Evolutionary conservation across 495 filamentous ascomycete genomes (phyloP).

Genomic region (Copromyces sp.): DNA sequence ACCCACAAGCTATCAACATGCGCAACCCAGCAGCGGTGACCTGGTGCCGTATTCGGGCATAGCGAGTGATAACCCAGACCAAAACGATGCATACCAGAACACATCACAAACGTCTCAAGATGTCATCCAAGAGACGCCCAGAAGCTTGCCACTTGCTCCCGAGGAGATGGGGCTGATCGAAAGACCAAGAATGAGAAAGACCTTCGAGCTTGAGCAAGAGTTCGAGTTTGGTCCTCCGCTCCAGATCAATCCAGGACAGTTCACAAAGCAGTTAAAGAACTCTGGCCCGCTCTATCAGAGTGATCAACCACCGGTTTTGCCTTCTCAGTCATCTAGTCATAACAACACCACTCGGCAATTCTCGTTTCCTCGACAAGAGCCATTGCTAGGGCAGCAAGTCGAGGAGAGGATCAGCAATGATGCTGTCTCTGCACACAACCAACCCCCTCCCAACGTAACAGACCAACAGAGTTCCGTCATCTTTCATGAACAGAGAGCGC

Average conservation of each 20-base stretch:
- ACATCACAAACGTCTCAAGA: not conserved
- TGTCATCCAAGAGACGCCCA: not conserved
- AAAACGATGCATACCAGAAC: not conserved
- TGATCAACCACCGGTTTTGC: not conserved
- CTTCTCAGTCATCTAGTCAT: not conserved
- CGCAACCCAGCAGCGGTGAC: not conserved
- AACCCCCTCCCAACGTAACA: not conserved
- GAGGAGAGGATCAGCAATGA: not conserved
- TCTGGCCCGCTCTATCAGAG: not conserved
- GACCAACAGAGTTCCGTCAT: not conserved
- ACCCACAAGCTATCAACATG: not conserved
- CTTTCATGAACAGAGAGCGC: not conserved
- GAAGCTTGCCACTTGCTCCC: not conserved
- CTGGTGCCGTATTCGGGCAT: not conserved
- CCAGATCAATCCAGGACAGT: constrained; percentile 1
- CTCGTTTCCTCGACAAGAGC: not conserved
- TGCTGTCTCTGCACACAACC: not conserved
- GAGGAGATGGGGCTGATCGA: constrained; percentile 4
- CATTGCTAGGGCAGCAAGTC: not conserved
- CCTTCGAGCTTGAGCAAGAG: not conserved
- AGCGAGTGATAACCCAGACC: not conserved
- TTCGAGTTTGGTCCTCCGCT: constrained; percentile 4
- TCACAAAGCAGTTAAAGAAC: constrained; percentile 1
- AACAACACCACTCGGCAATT: not conserved
- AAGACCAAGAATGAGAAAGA: not conserved